Percentiles rank a stretch among this genome's conserved stretches.
Conservation (phyloP, 2,329 filamentous ascomycete species). For the Venturia nashicola region DNA sequence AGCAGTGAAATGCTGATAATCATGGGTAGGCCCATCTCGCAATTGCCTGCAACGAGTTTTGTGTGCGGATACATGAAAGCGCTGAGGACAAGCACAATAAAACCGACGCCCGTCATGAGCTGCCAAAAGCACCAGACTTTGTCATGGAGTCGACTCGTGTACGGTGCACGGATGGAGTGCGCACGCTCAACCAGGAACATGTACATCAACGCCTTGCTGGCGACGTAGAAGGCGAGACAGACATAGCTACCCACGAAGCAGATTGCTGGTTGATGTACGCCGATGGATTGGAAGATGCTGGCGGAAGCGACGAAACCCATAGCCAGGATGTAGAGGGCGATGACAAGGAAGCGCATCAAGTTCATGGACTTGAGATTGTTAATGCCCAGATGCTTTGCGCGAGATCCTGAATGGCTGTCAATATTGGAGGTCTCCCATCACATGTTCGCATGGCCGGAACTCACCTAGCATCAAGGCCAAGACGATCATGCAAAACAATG, state of each 20-base stretch:
- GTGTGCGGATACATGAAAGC: constrained; percentile 22
- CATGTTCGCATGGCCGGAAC: neutral
- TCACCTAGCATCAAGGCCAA: constrained; percentile 18
- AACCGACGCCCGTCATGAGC: constrained; percentile 19
- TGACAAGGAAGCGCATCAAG: constrained; percentile 22
- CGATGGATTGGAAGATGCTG: constrained; percentile 22
- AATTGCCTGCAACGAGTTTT: constrained; percentile 21
- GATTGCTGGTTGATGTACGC: constrained; percentile 15
- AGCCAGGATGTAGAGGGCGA: constrained; percentile 22
- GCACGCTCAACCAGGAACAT: constrained; percentile 30
- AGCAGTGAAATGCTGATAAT: constrained; percentile 25
- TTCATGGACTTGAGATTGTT: constrained; percentile 15
- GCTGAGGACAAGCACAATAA: constrained; percentile 18
- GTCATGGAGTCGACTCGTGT: constrained; percentile 20
- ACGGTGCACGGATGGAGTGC: constrained; percentile 24
- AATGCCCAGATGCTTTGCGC: constrained; percentile 14
- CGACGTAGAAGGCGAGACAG: constrained; percentile 27
- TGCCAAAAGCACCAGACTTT: constrained; percentile 27
- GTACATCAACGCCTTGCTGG: constrained; percentile 23
- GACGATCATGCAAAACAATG: constrained; percentile 18
- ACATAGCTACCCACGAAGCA: constrained; percentile 25
- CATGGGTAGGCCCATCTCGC: constrained; percentile 27
- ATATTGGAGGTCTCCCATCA: neutral
- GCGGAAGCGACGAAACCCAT: constrained; percentile 23
- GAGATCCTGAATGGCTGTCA: constrained; percentile 15